These are phyloP conservation scores for Globomyces pollinis-pini DNA, from an alignment of 192 early-diverging fungal genomes.

Conservation along the genomic window DNA sequence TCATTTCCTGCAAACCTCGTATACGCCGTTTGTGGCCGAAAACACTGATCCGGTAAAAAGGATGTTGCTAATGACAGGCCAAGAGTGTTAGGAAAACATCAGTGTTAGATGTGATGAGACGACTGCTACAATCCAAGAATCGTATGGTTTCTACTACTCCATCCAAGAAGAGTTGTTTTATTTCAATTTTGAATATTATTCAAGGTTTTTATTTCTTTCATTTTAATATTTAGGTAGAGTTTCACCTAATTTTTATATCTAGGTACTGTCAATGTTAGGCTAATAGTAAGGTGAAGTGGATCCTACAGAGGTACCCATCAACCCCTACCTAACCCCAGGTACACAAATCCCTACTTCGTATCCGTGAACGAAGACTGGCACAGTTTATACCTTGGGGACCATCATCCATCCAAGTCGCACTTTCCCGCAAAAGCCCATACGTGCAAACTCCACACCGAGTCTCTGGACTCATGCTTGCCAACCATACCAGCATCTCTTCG, in stretches of 20 bases:
- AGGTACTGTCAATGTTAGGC: too few species aligned
- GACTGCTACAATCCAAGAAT: slow-evolving; percentile 94
- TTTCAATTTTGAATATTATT: slow-evolving; percentile 97
- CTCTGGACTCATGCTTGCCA: slow-evolving; percentile 96
- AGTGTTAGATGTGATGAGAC: slow-evolving; percentile 95
- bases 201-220: too few species aligned
- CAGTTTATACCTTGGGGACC: slow-evolving; percentile 99
- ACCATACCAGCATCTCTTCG: slow-evolving; percentile 87
- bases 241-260: too few species aligned
- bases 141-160: slow-evolving; percentile 91
- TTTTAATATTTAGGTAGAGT: too few species aligned
- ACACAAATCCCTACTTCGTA: slow-evolving; percentile 92
- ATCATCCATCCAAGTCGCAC: slow-evolving; percentile 94
- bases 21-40: slow-evolving; percentile 95
- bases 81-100: slow-evolving; percentile 94
- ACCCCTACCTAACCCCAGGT: slow-evolving; percentile 50
- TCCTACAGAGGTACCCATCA: slow-evolving; percentile 85
- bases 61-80: slow-evolving; percentile 37
- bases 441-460: slow-evolving; percentile 86
- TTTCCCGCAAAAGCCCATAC: slow-evolving; percentile 91
- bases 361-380: slow-evolving; percentile 86
- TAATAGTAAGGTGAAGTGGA: slow-evolving; percentile 98
- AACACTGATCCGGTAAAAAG: slow-evolving; percentile 72
- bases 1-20: slow-evolving; percentile 89
- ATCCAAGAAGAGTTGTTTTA: slow-evolving; percentile 90